Evolutionary conservation across 2,329 filamentous ascomycete species (phyloP).

Genomic region (Diplodia seriata): DNA sequence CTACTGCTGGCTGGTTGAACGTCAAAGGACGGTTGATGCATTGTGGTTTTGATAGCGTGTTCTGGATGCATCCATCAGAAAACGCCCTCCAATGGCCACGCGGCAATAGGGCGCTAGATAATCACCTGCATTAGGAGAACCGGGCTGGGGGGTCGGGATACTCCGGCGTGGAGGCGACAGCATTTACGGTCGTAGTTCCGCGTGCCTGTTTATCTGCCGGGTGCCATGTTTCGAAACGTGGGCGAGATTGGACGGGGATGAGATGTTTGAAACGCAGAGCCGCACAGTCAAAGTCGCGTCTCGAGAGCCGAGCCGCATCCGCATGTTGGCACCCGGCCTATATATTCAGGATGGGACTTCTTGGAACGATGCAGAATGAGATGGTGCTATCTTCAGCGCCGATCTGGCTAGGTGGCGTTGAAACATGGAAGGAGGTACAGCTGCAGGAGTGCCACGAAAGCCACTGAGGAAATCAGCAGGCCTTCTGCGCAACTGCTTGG

Average conservation of each 20-base stretch:
- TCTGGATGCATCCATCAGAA: constrained; percentile 2
- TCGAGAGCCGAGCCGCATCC: constrained; percentile 14
- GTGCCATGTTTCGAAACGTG: constrained; percentile 8
- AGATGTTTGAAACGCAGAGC: background rate
- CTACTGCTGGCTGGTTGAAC: background rate
- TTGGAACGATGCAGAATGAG: background rate
- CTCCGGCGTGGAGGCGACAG: background rate
- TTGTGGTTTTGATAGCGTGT: background rate
- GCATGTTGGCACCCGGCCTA: background rate
- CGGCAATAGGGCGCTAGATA: constrained; percentile 13
- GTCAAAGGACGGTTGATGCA: background rate
- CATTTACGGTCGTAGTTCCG: constrained; percentile 2
- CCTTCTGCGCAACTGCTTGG: background rate
- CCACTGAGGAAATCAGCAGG: background rate
- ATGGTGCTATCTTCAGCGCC: background rate
- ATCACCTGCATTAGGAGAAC: constrained; percentile 7
- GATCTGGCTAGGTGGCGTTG: background rate
- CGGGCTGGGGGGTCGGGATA: background rate
- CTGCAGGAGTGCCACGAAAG: background rate
- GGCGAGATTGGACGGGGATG: background rate
- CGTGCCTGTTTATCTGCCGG: background rate
- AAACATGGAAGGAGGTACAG: background rate
- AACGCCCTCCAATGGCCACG: constrained; percentile 12
- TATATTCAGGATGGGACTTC: background rate
- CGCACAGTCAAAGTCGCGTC: background rate